These are phyloP conservation scores for Lodderomyces parapsilosis DNA, from an alignment of 1,139 yeast species.

Conservation along the genomic window DNA sequence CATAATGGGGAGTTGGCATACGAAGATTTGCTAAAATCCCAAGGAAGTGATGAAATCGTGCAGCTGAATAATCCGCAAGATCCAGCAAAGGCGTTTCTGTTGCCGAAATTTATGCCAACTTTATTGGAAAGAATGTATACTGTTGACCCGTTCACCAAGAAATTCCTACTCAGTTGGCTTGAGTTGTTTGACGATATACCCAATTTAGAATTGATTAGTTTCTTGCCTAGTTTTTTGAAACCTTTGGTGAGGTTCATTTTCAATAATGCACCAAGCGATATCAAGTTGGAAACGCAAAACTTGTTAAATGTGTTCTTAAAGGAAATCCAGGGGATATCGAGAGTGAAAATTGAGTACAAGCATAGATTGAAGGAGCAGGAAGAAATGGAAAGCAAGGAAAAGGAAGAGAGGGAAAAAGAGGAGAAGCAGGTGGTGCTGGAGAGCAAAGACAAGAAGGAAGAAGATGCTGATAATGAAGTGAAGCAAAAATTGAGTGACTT, in stretches of 20 bases:
- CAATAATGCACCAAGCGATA: constrained; percentile 85
- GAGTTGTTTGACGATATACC: constrained; percentile 90
- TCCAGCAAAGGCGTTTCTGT: constrained; percentile 73
- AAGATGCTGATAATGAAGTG: neutral
- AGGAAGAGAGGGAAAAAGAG: constrained; percentile 6
- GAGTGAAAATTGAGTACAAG: constrained; percentile 55
- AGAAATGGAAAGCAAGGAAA: constrained; percentile 6
- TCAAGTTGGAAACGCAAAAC: constrained; percentile 80
- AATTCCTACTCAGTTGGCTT: constrained; percentile 91
- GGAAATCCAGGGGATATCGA: constrained; percentile 75
- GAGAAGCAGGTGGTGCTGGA: constrained; percentile 5
- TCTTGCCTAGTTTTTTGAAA: constrained; percentile 84
- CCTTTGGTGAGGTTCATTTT: constrained; percentile 75
- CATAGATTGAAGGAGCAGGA: constrained; percentile 19
- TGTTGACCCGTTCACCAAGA: constrained; percentile 87
- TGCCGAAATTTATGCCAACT: constrained; percentile 87
- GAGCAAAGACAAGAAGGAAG: constrained; percentile 8
- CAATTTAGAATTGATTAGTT: constrained; percentile 81
- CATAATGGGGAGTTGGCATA: neutral
- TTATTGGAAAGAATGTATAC: constrained; percentile 89
- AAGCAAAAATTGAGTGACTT: neutral
- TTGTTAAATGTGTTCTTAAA: constrained; percentile 72
- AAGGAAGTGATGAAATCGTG: constrained; percentile 30
- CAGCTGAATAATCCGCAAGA: constrained; percentile 66
- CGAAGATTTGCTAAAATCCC: neutral